Percentiles rank a stretch among this genome's conserved stretches.
phyloP scores from a whole-genome alignment of 805 yeast genomes.

The Starmerella potacharoeniae region DNA sequence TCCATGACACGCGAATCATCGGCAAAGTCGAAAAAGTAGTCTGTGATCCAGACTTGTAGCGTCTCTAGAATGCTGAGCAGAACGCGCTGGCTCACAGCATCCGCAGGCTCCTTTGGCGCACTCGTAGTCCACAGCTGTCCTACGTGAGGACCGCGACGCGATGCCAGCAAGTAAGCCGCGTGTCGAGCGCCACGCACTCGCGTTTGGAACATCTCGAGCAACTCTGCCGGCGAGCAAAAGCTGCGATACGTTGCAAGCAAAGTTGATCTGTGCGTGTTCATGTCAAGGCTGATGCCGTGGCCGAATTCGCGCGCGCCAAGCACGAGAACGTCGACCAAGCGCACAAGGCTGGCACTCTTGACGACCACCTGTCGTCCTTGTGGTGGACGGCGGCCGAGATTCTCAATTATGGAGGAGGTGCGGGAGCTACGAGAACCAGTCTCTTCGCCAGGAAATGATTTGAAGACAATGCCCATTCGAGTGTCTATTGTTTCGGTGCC shows the following conservation, averaged over 20 bases:
- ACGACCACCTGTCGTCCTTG: slow-evolving; percentile 34
- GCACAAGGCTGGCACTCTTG: slow-evolving; percentile 62
- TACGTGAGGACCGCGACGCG: background rate
- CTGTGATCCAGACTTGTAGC: slow-evolving; percentile 53
- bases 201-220: slow-evolving; percentile 42
- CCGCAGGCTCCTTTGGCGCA: slow-evolving; percentile 1
- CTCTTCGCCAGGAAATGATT: slow-evolving; percentile 34
- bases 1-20: slow-evolving; percentile 52
- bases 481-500: slow-evolving; percentile 48
- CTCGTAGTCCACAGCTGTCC: slow-evolving; percentile 9
- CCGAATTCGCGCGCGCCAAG: slow-evolving; percentile 54
- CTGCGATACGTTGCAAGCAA: slow-evolving; percentile 61
- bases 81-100: slow-evolving; percentile 51
- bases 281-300: slow-evolving; percentile 40
- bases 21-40: slow-evolving; percentile 64
- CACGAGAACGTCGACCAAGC: slow-evolving; percentile 68
- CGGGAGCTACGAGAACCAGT: slow-evolving; percentile 27
- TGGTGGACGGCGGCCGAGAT: slow-evolving; percentile 29
- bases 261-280: slow-evolving; percentile 51
- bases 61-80: slow-evolving; percentile 76
- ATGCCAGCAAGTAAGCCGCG: slow-evolving; percentile 34
- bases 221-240: slow-evolving; percentile 45
- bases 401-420: slow-evolving; percentile 37
- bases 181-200: slow-evolving; percentile 53
- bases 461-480: slow-evolving; percentile 47